phyloP scores from a whole-genome alignment of 208 protist genomes.

The Trypanosoma congolense region DNA sequence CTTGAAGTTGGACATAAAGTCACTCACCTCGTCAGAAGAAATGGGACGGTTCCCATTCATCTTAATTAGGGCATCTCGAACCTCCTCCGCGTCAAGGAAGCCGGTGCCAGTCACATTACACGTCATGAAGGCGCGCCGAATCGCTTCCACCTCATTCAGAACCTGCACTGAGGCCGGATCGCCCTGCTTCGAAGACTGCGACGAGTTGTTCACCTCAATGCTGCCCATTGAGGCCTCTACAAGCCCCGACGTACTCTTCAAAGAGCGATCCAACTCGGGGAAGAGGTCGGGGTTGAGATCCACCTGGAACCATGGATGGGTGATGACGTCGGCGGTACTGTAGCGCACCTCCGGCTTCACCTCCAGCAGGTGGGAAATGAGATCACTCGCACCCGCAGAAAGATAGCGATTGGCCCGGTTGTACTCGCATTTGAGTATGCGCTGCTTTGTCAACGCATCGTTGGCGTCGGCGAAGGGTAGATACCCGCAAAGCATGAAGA shows the following conservation, averaged over 20 bases:
- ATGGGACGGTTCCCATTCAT: constrained; percentile 60
- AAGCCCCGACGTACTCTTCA: constrained; percentile 22
- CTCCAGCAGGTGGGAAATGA: constrained; percentile 74
- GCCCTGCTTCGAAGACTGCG: constrained; percentile 12
- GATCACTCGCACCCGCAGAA: constrained; percentile 49
- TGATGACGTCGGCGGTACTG: constrained; percentile 67
- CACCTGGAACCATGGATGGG: constrained; percentile 78
- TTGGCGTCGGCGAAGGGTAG: constrained; percentile 94
- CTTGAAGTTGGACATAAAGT: constrained; percentile 80
- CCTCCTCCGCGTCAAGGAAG: constrained; percentile 69
- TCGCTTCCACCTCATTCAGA: constrained; percentile 33
- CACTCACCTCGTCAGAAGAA: constrained; percentile 59
- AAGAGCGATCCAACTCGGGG: constrained; percentile 27
- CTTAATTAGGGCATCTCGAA: constrained; percentile 88
- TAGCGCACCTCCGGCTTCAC: constrained; percentile 55
- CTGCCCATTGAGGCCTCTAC: constrained; percentile 5
- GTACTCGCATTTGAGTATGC: constrained; percentile 82
- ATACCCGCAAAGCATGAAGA: constrained; percentile 96
- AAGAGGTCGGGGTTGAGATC: constrained; percentile 65
- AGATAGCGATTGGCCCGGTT: constrained; percentile 81
- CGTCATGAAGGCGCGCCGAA: constrained; percentile 69
- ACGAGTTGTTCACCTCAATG: background rate
- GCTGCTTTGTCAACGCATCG: constrained; percentile 79
- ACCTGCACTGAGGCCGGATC: constrained; percentile 28
- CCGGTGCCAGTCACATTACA: constrained; percentile 78